Evolutionary conservation across 768 basidiomycete species (phyloP).

Genomic region (Lanmaoa pseudosensibilis): DNA sequence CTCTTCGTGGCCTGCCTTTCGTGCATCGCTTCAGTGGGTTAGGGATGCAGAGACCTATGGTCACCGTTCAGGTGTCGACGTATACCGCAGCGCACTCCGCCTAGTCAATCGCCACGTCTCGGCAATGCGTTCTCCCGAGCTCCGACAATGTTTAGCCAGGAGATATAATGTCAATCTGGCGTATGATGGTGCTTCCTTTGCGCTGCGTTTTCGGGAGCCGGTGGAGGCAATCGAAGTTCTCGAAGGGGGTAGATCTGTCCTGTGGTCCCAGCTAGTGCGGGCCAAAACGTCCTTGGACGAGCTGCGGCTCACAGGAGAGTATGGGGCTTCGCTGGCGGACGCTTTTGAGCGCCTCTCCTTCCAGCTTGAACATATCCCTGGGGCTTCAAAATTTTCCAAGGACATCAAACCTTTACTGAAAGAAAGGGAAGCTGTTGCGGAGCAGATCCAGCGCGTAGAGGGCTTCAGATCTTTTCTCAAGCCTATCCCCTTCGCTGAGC

Average conservation of each 20-base stretch:
- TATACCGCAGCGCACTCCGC: slow-evolving; percentile 29
- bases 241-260: slow-evolving; percentile 33
- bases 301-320: slow-evolving; percentile 21
- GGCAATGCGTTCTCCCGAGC: slow-evolving; percentile 14
- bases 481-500: slow-evolving; percentile 20
- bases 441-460: slow-evolving; percentile 32
- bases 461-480: slow-evolving; percentile 36
- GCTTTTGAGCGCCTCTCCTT: slow-evolving; percentile 23
- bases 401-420: slow-evolving; percentile 23
- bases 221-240: slow-evolving; percentile 31
- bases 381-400: slow-evolving; percentile 13
- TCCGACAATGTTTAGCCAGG: slow-evolving; percentile 18
- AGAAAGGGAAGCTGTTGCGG: slow-evolving; percentile 25
- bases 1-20: slow-evolving; percentile 18
- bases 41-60: slow-evolving; percentile 19
- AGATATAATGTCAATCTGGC: slow-evolving; percentile 20
- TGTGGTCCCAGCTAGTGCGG: slow-evolving; percentile 36
- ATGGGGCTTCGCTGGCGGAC: slow-evolving; percentile 19
- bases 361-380: slow-evolving; percentile 14
- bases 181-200: slow-evolving; percentile 28
- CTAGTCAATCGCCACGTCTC: slow-evolving; percentile 22
- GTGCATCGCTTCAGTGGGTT: slow-evolving; percentile 24
- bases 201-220: slow-evolving; percentile 23
- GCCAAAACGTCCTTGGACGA: slow-evolving; percentile 28
- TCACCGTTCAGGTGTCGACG: slow-evolving; percentile 31